Evolutionary conservation across 768 basidiomycete species (phyloP).

Genomic region (Russula virescens): DNA sequence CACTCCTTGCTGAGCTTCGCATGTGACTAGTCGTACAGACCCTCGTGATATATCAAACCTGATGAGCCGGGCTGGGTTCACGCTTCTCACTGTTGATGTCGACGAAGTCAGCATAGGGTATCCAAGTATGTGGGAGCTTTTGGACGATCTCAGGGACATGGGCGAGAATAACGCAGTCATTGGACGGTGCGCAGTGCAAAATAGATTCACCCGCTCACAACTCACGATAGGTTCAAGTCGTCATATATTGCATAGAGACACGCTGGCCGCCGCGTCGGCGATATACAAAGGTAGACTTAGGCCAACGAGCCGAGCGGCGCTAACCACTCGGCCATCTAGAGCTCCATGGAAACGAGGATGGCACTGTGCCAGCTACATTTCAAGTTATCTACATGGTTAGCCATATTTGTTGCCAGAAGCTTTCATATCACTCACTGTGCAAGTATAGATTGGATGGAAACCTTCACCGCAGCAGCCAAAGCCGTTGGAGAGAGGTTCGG

Average conservation of each 20-base stretch:
- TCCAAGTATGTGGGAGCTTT: conserved; percentile 93
- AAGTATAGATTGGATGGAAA: conserved; percentile 74
- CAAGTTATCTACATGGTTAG: conserved; percentile 90
- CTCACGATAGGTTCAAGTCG: conserved; percentile 39
- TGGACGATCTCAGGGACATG: conserved; percentile 94
- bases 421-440: not conserved
- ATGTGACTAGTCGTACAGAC: conserved; percentile 42
- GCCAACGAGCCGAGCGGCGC: too few relatives aligned
- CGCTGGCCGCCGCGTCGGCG: conserved; percentile 82
- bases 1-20: not conserved
- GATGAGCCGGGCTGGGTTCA: conserved; percentile 88
- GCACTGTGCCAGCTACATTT: conserved; percentile 88
- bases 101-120: conserved; percentile 90
- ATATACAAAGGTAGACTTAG: conserved; percentile 78
- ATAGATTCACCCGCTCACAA: not conserved
- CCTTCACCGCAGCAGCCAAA: conserved; percentile 61
- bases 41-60: conserved; percentile 91
- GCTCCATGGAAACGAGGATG: conserved; percentile 78
- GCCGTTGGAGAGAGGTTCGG: conserved; percentile 59
- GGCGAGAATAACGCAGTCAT: conserved; percentile 92
- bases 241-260: conserved; percentile 71
- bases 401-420: conserved; percentile 12
- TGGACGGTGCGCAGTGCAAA: conserved; percentile 51
- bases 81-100: conserved; percentile 87
- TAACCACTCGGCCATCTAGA: conserved; percentile 40